phyloP scores from a whole-genome alignment of 495 filamentous ascomycete genomes.

The Tuber magnatum region DNA sequence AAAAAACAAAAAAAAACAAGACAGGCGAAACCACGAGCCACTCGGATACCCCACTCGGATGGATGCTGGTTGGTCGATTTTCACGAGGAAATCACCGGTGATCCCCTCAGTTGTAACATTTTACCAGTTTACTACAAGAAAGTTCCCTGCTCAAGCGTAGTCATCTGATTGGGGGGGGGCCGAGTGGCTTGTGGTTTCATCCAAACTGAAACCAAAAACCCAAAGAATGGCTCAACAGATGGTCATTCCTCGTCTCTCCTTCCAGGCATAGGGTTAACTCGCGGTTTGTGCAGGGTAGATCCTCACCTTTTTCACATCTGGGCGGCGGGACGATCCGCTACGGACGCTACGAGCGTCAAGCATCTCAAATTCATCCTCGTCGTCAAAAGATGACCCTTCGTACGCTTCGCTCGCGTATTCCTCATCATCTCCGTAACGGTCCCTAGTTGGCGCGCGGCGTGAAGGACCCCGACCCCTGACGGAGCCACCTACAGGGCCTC shows the following conservation, averaged over 20 bases:
- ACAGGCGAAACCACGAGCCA: neutral
- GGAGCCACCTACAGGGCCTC: constrained; percentile 25
- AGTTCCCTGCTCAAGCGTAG: neutral
- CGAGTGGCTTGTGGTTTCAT: neutral
- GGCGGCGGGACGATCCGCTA: constrained; percentile 36
- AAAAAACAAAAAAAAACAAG: constrained; percentile 1
- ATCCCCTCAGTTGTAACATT: neutral
- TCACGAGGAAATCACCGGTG: neutral
- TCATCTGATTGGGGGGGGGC: neutral
- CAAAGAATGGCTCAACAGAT: neutral
- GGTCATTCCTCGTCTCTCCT: neutral
- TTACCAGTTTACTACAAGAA: neutral
- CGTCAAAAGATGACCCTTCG: constrained; percentile 60
- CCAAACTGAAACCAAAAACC: neutral
- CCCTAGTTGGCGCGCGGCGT: constrained; percentile 47
- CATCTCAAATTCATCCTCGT: constrained; percentile 80
- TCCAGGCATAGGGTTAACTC: neutral
- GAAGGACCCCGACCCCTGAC: constrained; percentile 30
- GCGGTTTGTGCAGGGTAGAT: neutral
- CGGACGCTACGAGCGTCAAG: constrained; percentile 45
- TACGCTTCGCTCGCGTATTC: constrained; percentile 61
- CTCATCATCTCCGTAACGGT: constrained; percentile 66
- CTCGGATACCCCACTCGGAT: neutral
- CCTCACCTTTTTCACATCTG: constrained; percentile 38
- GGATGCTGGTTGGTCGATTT: neutral